phyloP scores from a whole-genome alignment of 31 red algal genomes.

The Odonthalia washingtoniensis region DNA sequence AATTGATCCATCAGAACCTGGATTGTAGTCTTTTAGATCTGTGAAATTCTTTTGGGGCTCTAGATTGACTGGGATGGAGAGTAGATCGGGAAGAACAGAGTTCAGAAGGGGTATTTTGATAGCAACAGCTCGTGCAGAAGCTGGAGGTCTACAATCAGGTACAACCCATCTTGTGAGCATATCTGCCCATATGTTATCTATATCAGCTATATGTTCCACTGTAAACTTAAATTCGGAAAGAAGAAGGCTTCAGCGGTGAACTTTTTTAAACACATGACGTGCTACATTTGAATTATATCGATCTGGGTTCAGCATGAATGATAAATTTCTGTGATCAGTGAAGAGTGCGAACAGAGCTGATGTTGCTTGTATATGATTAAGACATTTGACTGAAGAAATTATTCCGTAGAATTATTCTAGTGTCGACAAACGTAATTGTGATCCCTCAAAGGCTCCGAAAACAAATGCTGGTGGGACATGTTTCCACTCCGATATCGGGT shows the following conservation, averaged over 20 bases:
- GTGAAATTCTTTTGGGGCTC: not conserved
- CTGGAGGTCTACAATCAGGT: not conserved
- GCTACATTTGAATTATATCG: conserved; percentile 40
- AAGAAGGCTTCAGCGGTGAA: conserved; percentile 39
- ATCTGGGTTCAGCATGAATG: conserved; percentile 37
- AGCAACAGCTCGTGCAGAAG: conserved; percentile 14
- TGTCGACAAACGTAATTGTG: conserved; percentile 34
- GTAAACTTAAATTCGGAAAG: conserved; percentile 51
- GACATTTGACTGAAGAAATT: conserved; percentile 21
- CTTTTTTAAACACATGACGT: conserved; percentile 44
- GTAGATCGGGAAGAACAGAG: conserved; percentile 41
- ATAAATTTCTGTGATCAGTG: conserved; percentile 56
- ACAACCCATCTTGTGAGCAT: conserved; percentile 41
- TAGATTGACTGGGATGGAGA: conserved; percentile 25
- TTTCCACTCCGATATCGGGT: conserved; percentile 29
- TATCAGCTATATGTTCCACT: conserved; percentile 29
- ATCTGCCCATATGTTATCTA: conserved; percentile 48
- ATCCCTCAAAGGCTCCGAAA: conserved; percentile 29
- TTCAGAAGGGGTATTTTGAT: conserved; percentile 7
- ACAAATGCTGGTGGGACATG: conserved; percentile 39
- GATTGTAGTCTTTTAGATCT: not conserved
- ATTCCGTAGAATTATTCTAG: conserved; percentile 42
- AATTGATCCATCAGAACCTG: too few relatives aligned
- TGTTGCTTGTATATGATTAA: conserved; percentile 38
- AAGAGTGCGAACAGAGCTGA: conserved; percentile 46